Evolutionary conservation across 1,139 yeast genomes (phyloP).

Genomic region (Magnusiomyces paraingens): DNA sequence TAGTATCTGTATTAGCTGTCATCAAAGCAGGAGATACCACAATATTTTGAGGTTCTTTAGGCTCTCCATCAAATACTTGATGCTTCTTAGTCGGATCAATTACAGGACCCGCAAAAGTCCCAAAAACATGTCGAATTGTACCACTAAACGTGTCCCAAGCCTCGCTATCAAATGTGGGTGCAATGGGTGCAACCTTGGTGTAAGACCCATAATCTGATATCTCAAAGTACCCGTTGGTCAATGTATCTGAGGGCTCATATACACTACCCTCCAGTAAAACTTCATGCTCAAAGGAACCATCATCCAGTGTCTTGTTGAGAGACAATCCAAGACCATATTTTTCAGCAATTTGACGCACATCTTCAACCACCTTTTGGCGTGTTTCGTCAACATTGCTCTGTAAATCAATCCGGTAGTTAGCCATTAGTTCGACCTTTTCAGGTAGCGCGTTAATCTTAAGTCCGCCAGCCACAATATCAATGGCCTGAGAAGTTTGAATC

Average conservation of each 20-base stretch:
- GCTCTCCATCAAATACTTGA: too few species aligned
- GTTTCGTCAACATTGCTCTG: conserved; percentile 42
- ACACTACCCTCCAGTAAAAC: conserved; percentile 38
- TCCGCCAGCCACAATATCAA: conserved; percentile 56
- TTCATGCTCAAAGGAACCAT: conserved; percentile 46
- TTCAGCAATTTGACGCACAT: conserved; percentile 38
- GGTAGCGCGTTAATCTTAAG: conserved; percentile 63
- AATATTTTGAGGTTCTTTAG: conserved; percentile 18
- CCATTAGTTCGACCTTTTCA: conserved; percentile 46
- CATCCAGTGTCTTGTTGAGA: conserved; percentile 25
- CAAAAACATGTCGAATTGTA: conserved; percentile 33
- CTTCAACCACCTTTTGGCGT: conserved; percentile 34
- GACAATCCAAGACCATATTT: conserved; percentile 42
- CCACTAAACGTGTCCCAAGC: conserved; percentile 54
- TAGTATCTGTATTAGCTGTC: conserved; percentile 83
- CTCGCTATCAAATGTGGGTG: conserved; percentile 40
- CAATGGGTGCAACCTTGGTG: conserved; percentile 53
- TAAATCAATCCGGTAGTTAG: conserved; percentile 51
- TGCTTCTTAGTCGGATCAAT: conserved; percentile 28
- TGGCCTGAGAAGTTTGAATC: conserved; percentile 55
- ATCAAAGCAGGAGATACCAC: conserved; percentile 60
- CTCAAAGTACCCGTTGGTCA: conserved; percentile 29
- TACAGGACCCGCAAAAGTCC: conserved; percentile 12
- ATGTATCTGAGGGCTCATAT: conserved; percentile 8
- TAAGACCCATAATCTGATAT: conserved; percentile 24